Conservation (phyloP, 208 protist genomes). For the Trypanosomatidae sp. region DNA sequence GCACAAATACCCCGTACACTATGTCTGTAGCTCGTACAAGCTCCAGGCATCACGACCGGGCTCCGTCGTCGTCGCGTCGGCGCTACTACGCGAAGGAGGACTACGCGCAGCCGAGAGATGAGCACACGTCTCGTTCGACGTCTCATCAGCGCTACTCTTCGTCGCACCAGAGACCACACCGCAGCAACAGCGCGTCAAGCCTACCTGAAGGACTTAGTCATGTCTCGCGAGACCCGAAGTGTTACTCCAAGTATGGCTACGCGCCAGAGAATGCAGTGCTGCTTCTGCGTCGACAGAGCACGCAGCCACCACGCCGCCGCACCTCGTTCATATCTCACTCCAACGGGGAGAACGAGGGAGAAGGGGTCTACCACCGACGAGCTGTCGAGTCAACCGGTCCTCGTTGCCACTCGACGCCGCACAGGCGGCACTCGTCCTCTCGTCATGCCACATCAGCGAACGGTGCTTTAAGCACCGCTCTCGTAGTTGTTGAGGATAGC, state of each 20-base stretch:
- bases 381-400: constrained; percentile 17
- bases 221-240: constrained; percentile 1
- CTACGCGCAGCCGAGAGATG: constrained; percentile 1
- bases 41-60: constrained; percentile 18
- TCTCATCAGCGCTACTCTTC: constrained; percentile 12
- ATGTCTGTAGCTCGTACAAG: constrained; percentile 15
- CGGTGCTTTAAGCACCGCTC: constrained; percentile 11
- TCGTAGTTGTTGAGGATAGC: constrained; percentile 12
- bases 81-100: constrained; percentile 13
- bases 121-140: constrained; percentile 5
- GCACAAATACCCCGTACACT: neutral
- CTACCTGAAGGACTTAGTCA: constrained; percentile 7
- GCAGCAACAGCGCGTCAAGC: constrained; percentile 18
- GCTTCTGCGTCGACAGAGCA: constrained; percentile 33
- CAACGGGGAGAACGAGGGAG: constrained; percentile 4
- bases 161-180: constrained; percentile 5
- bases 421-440: constrained; percentile 1
- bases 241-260: constrained; percentile 12
- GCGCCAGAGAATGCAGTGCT: constrained; percentile 18
- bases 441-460: constrained; percentile 7
- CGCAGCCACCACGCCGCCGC: constrained; percentile 29
- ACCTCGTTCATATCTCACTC: constrained; percentile 16
- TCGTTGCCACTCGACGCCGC: constrained; percentile 1
- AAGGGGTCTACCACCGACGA: constrained; percentile 18
- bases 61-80: constrained; percentile 11